Base-by-base conservation (phyloP, 2,329 filamentous ascomycete species). In the Calonectria hongkongensis region DNA sequence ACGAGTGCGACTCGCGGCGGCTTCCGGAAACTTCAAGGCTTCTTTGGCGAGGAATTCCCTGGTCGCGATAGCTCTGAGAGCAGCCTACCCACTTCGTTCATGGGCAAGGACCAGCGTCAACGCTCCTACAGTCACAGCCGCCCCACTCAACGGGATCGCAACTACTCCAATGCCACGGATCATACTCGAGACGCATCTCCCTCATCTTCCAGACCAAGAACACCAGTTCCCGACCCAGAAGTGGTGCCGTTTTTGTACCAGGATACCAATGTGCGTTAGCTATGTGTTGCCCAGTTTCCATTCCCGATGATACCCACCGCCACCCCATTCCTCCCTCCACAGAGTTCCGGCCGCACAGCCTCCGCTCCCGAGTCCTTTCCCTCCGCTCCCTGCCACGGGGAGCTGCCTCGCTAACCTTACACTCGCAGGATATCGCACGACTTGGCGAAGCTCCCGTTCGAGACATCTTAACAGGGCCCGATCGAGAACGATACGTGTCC, bases 181-280 rank as follows among this genome's bases (percentile, higher is more conserved):
- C 90, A 93, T 79, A 93, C 92, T 75, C 88, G 92, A 73, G 93
- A 96, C 75, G 89, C 89, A 56, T 97, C 96, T 66, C 95, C 95
- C 48, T 90, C 91, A 66, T 92, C 91, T 39, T 95, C 94, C 33
- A 90, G 95, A 77, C 95, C 96, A 60, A 90, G 94, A 78, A 98
- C 95, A n/a, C 95, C 96, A 15, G 89, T 95, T 65, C 94, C 94
- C 50, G 95, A 94, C 15, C 97, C 95, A 80, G 96, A 98, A 84
- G 95, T 99, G 71, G 97, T 98, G 47, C 97, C 97, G n/a, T 99
- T 98, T 89, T 89, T 98, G 74, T 98, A 97, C 82, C 97, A 98
- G 84, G 95, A 97, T 72, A 85, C 85, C 71, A 82, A 94, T 86
- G 93, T 94, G 84, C 87, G 92, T 89, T 74, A 68, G 71, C 71